Evolutionary conservation across 208 protist species (phyloP), one percentile per base, ranked within the genome.

Genomic region (Acanthamoeba lenticulata): DNA sequence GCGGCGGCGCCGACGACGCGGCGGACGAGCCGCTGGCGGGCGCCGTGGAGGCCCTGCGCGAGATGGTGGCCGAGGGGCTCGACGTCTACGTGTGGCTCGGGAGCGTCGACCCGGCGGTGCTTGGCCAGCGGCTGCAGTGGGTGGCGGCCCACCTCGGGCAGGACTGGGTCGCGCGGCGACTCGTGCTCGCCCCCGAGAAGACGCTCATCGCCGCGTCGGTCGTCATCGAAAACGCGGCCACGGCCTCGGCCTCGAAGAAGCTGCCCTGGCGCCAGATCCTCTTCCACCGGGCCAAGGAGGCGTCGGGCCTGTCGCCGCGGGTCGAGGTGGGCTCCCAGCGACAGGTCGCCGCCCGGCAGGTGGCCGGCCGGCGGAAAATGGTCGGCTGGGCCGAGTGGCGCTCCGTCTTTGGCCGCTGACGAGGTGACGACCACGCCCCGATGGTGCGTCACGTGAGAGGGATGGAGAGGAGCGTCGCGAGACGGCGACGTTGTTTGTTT

Each of bases 261-360:
- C 24, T 38, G 74, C 44, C 74, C 36, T 77, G 67, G 74, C 74
- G 74, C 32, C 74, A 85, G 74, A 29, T 85, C 74, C 24, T 85
- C 74, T 85, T 85, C 74, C 74, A 85, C 44, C 38, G 74, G 36
- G 32, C 27, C 74, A 85, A 85, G 11, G 74, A 85, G 44, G 74
- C 4, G 13, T 52, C n/a, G n/a, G n/a, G n/a, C n/a, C n/a, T n/a
- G 74, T 47, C 44, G 45, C 74, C 74, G 1, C 74, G 74, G 29
- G 44, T 85, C 21, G 74, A 85, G 45, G 45, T 57, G 74, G 74
- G 74, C 24, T 38, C 19, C 1, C 74, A 85, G 74, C 38, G 74
- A 15, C 74, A 85, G 74, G 67, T 77, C 29, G 21, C 13, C 67
- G 42, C 67, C 11, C 38, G 67, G 34, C 38, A 77, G 67, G 42